Evolutionary conservation across 192 early-diverging fungal genomes (phyloP).

Genomic region (Rhizoclosmatium sp.): DNA sequence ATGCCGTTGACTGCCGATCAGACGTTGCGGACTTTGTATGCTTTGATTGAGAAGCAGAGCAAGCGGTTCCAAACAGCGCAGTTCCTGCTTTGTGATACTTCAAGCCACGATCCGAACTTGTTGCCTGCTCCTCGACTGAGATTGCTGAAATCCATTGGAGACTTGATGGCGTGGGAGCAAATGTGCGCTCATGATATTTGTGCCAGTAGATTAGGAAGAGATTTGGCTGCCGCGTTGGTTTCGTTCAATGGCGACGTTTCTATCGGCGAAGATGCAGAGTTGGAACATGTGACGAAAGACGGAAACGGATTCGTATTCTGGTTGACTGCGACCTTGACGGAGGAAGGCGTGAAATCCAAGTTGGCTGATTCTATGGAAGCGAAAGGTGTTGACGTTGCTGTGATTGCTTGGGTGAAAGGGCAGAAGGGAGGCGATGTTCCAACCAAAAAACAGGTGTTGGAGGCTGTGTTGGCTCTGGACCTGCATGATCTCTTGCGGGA

Average conservation of each 20-base stretch:
- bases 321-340: constrained; percentile 19
- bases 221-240: constrained; percentile 33
- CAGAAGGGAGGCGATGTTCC: not conserved
- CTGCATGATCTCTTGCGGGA: constrained; percentile 17
- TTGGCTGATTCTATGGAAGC: not conserved
- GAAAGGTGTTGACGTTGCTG: not conserved
- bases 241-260: not conserved
- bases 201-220: constrained; percentile 39
- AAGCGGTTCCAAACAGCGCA: constrained; percentile 54
- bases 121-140: constrained; percentile 31
- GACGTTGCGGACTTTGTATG: not conserved
- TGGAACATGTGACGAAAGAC: constrained; percentile 26
- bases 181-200: constrained; percentile 54
- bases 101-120: constrained; percentile 45
- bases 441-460: constrained; percentile 10
- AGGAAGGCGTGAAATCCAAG: not conserved
- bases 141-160: constrained; percentile 39
- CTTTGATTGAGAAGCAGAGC: constrained; percentile 38
- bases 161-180: constrained; percentile 53
- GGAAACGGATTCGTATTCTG: constrained; percentile 43
- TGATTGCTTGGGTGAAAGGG: constrained; percentile 23
- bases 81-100: constrained; percentile 60
- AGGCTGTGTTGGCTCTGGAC: constrained; percentile 8
- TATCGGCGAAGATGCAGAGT: constrained; percentile 5
- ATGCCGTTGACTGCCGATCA: not conserved